A percentile compares a stretch with the other conserved stretches of the same genome.
Evolutionary conservation across 768 basidiomycete species (phyloP).

Genomic region (Leccinum longicurvipes): DNA sequence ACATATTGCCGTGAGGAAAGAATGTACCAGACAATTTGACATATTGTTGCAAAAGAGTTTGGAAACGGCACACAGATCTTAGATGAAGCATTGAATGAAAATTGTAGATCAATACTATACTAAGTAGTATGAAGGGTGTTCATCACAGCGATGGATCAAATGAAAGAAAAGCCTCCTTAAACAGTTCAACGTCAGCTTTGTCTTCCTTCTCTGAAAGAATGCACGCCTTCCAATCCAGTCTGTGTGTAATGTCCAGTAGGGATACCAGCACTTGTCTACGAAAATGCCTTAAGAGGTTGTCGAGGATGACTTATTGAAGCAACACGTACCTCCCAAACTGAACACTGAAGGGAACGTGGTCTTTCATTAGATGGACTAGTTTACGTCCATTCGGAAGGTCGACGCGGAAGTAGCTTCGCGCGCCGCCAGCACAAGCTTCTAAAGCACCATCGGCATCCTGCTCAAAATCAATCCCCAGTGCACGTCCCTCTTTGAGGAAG

Average conservation of each 20-base stretch:
- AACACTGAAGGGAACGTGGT: slow-evolving; percentile 75
- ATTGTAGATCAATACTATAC: not conserved
- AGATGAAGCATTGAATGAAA: not conserved
- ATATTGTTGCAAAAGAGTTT: slow-evolving; percentile 64
- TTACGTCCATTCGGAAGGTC: slow-evolving; percentile 84
- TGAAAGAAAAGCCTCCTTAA: slow-evolving; percentile 78
- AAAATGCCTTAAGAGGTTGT: slow-evolving; percentile 4
- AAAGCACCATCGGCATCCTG: slow-evolving; percentile 63
- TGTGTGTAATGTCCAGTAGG: slow-evolving; percentile 70
- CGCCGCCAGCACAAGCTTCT: slow-evolving; percentile 43
- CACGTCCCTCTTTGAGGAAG: slow-evolving; percentile 69
- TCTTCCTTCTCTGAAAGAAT: slow-evolving; percentile 82
- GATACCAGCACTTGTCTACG: slow-evolving; percentile 76
- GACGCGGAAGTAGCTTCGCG: slow-evolving; percentile 82
- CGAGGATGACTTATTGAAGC: not conserved
- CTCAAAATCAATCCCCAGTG: slow-evolving; percentile 72
- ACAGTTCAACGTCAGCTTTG: slow-evolving; percentile 73
- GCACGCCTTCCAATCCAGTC: slow-evolving; percentile 93
- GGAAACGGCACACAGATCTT: slow-evolving; percentile 33
- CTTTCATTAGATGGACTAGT: slow-evolving; percentile 83
- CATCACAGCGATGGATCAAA: slow-evolving; percentile 54
- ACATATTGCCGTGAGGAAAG: slow-evolving; percentile 50
- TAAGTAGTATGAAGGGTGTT: not conserved
- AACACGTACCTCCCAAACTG: slow-evolving; percentile 84
- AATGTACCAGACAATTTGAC: slow-evolving; percentile 60